Percentiles rank a stretch among this genome's conserved stretches.
phyloP scores from a whole-genome alignment of 192 early-diverging fungal genomes.

The Pilobolus umbonatus region DNA sequence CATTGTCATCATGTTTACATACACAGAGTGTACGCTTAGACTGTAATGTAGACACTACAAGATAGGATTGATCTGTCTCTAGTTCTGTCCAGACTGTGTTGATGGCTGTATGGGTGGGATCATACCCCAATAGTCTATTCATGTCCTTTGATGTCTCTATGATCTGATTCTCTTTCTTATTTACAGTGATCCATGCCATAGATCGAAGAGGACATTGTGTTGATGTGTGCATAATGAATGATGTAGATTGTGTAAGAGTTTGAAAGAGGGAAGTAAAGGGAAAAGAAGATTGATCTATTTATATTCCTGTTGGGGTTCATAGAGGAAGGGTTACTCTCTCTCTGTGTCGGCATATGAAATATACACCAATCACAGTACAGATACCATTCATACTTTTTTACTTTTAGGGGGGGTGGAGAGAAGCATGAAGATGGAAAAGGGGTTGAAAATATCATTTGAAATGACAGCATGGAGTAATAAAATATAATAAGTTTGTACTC shows the following conservation, averaged over 20 bases:
- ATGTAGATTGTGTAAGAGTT: not conserved
- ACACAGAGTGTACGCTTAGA: conserved; percentile 6
- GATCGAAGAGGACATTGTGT: conserved; percentile 16
- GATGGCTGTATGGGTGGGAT: not conserved
- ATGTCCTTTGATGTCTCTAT: not conserved
- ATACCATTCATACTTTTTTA: too few species aligned
- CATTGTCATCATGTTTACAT: conserved; percentile 1
- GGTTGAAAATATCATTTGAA: too few species aligned
- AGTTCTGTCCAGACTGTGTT: not conserved
- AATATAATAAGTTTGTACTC: too few species aligned
- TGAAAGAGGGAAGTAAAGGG: not conserved
- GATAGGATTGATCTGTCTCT: conserved; percentile 5
- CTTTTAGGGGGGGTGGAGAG: too few species aligned
- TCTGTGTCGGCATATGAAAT: too few species aligned
- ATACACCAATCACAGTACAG: too few species aligned
- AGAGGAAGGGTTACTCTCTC: too few species aligned
- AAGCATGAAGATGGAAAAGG: too few species aligned
- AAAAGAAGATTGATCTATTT: not conserved
- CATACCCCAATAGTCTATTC: conserved; percentile 3
- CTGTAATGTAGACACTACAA: not conserved
- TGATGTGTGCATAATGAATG: conserved; percentile 7
- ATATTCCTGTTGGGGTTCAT: too few species aligned
- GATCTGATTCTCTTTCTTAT: conserved; percentile 2
- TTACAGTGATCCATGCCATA: conserved; percentile 3
- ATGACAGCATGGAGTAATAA: too few species aligned